A percentile compares a stretch with the other conserved stretches of the same genome.
These are phyloP conservation scores for Trametes polyzona DNA, from an alignment of 1,284 basidiomycete species.

Conservation along the genomic window DNA sequence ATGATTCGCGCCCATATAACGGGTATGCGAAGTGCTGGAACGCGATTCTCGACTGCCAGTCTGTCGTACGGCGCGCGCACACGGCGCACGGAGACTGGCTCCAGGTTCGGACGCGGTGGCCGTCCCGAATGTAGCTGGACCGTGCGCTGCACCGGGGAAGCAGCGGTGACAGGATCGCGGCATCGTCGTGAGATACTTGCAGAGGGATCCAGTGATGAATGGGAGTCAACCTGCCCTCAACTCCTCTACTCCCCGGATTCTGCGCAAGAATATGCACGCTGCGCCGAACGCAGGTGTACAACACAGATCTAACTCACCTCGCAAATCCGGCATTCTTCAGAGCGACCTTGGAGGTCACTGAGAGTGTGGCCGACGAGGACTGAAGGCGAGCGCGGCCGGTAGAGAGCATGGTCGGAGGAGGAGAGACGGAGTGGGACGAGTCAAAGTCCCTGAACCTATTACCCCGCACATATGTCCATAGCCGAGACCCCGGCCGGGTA, in stretches of 20 bases:
- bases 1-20: conserved; percentile 3
- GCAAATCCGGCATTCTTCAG: neutral
- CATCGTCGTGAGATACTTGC: too few species aligned
- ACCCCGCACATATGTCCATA: conserved; percentile 5
- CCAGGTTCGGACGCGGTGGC: too few species aligned
- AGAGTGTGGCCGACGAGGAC: conserved; percentile 2
- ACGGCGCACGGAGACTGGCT: too few species aligned
- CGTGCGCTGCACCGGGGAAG: neutral
- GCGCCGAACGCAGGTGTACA: too few species aligned
- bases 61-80: too few species aligned
- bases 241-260: neutral
- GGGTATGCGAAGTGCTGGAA: neutral
- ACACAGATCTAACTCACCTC: conserved; percentile 13
- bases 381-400: conserved; percentile 14
- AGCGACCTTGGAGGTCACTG: neutral
- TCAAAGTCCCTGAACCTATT: conserved; percentile 13
- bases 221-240: neutral
- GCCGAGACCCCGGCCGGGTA: conserved; percentile 9
- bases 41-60: neutral
- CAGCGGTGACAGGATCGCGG: too few species aligned
- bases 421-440: conserved; percentile 5
- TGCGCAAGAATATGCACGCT: neutral
- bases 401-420: conserved; percentile 19
- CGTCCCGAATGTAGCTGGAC: neutral
- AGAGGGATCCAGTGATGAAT: neutral